A percentile compares a stretch with the other conserved stretches of the same genome.
These are phyloP conservation scores for Pseudevernia furfuracea DNA, from an alignment of 495 filamentous ascomycete species.

Conservation along the genomic window DNA sequence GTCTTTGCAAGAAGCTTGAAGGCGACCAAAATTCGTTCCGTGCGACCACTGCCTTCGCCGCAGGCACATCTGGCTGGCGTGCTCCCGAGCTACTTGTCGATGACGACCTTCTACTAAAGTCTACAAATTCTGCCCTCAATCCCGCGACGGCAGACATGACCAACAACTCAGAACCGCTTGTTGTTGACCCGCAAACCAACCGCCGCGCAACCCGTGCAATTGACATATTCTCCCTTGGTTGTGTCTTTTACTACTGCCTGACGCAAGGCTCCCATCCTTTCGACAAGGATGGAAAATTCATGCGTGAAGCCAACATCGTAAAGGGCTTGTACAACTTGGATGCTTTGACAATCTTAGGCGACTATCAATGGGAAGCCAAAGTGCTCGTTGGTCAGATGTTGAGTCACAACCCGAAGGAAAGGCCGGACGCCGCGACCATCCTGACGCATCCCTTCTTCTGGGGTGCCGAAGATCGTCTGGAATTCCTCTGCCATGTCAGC, in stretches of 20 bases:
- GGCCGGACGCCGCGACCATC: slow-evolving; percentile 64
- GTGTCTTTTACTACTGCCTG: slow-evolving; percentile 94
- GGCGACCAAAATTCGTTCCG: slow-evolving; percentile 91
- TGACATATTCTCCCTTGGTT: slow-evolving; percentile 92
- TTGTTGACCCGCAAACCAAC: slow-evolving; percentile 56
- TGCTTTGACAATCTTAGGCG: slow-evolving; percentile 61
- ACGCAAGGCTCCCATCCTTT: slow-evolving; percentile 90
- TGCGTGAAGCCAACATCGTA: slow-evolving; percentile 93
- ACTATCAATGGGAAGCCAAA: slow-evolving; percentile 77
- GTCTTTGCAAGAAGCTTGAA: slow-evolving; percentile 95
- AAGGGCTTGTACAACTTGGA: slow-evolving; percentile 71
- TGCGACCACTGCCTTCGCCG: slow-evolving; percentile 86
- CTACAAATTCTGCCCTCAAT: slow-evolving; percentile 19
- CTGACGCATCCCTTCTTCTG: slow-evolving; percentile 96
- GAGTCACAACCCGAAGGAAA: slow-evolving; percentile 55
- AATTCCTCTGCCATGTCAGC: slow-evolving; percentile 85
- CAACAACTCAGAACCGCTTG: slow-evolving; percentile 48
- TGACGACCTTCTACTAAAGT: slow-evolving; percentile 47
- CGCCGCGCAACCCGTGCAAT: slow-evolving; percentile 88
- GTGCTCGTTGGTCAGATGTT: slow-evolving; percentile 84
- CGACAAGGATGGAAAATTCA: slow-evolving; percentile 84
- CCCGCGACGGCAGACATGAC: slow-evolving; percentile 40
- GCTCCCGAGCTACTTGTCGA: slow-evolving; percentile 87
- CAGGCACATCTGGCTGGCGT: slow-evolving; percentile 91
- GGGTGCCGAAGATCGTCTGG: slow-evolving; percentile 74